Evolutionary conservation across 106 monocot genomes (phyloP), one percentile per base, ranked within the genome.

Genomic region (Cymbidium sinense): DNA sequence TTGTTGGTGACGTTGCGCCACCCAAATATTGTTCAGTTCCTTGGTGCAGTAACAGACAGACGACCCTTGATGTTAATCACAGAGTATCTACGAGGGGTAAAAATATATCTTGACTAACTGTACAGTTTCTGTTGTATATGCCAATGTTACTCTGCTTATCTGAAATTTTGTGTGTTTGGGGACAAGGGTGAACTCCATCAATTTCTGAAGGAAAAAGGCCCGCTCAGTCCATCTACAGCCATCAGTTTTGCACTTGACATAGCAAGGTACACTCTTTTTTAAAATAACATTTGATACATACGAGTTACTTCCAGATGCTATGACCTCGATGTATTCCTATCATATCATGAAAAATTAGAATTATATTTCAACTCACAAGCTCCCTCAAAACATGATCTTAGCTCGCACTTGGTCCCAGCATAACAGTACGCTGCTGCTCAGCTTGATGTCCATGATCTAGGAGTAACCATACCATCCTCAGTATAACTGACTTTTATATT

Each of bases 1-100:
- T 93, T 99, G 86, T 79, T 99, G 58, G 95, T 99, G 80, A 99
- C 95, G 86, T 81, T 99, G 82, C 85, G 99, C 2, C 99, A 99
- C 86, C 99, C 95, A 44, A 99, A 99, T 79, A 91, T 99, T 77
- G 99, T 99, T 29, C 99, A 99, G 75, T 95, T 99, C 75, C 92
- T 99, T 70, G 99, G 99, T 79, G 99, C 99, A 69, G 98, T 95
- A 51, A 99, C 98, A 21, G 94, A 99, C 71, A 95, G 87, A 78
- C 92, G 90, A 77, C 99, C 99, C 50, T 77, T 99, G 65, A 95
- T 99, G 99, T 82, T 99, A 74, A 89, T 99, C 30, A 99, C 92
- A 25, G 98, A 99, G 75, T 99, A 84, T 81, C 77, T 99, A 21
- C 84, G 95, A 85, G 99, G 99, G 82, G 95, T 99, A 86, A 51